These are phyloP conservation scores for Pseudogymnoascus sp. DNA, from an alignment of 2,329 filamentous ascomycete species.

Conservation along the genomic window DNA sequence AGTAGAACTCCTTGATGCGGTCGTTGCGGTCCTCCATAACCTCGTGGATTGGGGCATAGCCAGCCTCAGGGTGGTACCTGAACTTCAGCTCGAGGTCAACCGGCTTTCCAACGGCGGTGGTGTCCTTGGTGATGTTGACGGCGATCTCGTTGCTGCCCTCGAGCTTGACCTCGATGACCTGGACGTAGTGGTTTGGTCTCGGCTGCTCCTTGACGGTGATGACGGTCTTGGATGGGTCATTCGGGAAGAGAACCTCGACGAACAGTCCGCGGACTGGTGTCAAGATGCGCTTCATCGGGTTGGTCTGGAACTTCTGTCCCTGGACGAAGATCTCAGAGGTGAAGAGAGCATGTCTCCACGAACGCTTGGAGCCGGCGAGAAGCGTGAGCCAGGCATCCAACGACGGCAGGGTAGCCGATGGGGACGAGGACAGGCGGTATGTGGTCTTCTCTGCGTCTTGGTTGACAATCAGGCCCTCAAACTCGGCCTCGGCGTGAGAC, in stretches of 20 bases:
- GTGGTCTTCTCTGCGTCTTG: constrained; percentile 72
- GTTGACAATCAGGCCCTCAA: constrained; percentile 78
- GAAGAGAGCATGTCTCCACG: constrained; percentile 92
- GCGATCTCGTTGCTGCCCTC: constrained; percentile 69
- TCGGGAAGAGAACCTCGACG: constrained; percentile 77
- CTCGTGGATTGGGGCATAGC: constrained; percentile 94
- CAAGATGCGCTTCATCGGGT: constrained; percentile 88
- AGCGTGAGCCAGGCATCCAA: constrained; percentile 80
- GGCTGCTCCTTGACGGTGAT: constrained; percentile 85
- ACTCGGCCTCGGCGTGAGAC: constrained; percentile 60
- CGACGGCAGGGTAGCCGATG: constrained; percentile 66
- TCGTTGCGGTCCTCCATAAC: constrained; percentile 96
- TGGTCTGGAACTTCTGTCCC: constrained; percentile 93
- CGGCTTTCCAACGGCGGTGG: constrained; percentile 73
- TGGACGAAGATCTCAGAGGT: constrained; percentile 90
- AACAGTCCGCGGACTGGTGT: constrained; percentile 77
- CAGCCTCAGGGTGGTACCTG: constrained; percentile 87
- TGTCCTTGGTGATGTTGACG: constrained; percentile 87
- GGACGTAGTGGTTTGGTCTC: constrained; percentile 74
- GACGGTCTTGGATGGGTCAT: constrained; percentile 72
- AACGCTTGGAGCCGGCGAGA: constrained; percentile 75
- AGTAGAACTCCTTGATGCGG: constrained; percentile 99
- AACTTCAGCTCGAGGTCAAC: constrained; percentile 82
- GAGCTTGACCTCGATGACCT: constrained; percentile 79
- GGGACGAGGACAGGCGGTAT: constrained; percentile 71